A percentile compares a stretch with the other conserved stretches of the same genome.
These are phyloP conservation scores for Taiozyma onychis DNA, from an alignment of 1,139 yeast species.

Conservation along the genomic window DNA sequence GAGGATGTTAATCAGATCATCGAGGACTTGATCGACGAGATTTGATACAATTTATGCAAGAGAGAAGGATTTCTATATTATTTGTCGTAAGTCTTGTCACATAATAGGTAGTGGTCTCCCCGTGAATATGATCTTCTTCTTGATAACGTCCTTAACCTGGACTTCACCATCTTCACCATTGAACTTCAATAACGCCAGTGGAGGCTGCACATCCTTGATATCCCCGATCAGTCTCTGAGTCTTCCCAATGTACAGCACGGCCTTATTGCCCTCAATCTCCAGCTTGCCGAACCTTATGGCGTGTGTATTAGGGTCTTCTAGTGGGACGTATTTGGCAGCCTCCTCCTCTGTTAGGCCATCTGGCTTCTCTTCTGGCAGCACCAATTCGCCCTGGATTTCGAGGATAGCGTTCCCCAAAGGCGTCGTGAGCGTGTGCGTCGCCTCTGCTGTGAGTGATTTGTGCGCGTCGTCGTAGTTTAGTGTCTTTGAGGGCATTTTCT, in stretches of 20 bases:
- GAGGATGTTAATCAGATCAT: slow-evolving; percentile 17
- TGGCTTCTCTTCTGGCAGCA: slow-evolving; percentile 43
- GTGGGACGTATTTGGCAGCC: slow-evolving; percentile 29
- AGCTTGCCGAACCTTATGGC: slow-evolving; percentile 58
- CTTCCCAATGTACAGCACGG: slow-evolving; percentile 55
- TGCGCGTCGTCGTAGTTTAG: slow-evolving; percentile 31
- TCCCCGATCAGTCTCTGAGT: slow-evolving; percentile 62
- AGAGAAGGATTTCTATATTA: not conserved
- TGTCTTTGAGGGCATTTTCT: slow-evolving; percentile 23
- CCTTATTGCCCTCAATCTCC: slow-evolving; percentile 46
- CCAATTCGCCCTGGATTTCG: slow-evolving; percentile 70
- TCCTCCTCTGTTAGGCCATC: slow-evolving; percentile 23
- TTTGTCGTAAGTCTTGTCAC: slow-evolving; percentile 42
- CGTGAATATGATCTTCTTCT: slow-evolving; percentile 51
- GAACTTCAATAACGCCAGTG: slow-evolving; percentile 53
- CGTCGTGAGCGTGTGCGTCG: slow-evolving; percentile 35
- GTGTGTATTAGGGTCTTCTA: slow-evolving; percentile 35
- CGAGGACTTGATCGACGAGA: slow-evolving; percentile 17
- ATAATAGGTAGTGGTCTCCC: slow-evolving; percentile 71
- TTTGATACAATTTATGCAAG: not conserved
- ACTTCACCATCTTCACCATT: slow-evolving; percentile 29
- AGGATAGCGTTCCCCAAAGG: slow-evolving; percentile 52
- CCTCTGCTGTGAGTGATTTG: slow-evolving; percentile 10
- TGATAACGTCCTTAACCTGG: slow-evolving; percentile 52
- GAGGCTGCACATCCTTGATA: slow-evolving; percentile 49